Evolutionary conservation across 1,284 basidiomycete species (phyloP).

Genomic region (Ganoderma boninense): DNA sequence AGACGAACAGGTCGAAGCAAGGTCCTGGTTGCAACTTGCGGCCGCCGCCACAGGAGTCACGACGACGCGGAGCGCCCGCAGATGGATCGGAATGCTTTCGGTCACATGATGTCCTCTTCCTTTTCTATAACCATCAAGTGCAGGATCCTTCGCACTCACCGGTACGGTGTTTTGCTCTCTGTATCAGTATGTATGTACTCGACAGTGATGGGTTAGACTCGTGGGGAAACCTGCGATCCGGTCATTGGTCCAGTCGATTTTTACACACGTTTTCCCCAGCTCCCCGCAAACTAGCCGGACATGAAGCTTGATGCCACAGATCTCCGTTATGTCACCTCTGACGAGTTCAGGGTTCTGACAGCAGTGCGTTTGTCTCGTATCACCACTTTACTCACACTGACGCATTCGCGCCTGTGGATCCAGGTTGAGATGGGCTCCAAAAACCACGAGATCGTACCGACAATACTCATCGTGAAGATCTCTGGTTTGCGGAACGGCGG

Average conservation of each 20-base stretch:
- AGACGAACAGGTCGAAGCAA: background rate
- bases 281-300: constrained; percentile 17
- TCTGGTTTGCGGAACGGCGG: constrained; percentile 92
- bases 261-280: background rate
- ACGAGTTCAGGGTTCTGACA: constrained; percentile 95
- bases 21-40: no score
- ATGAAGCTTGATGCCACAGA: constrained; percentile 98
- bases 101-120: constrained; percentile 23
- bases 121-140: constrained; percentile 15
- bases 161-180: no score
- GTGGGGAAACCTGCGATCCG: no score
- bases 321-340: constrained; percentile 90
- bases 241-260: background rate
- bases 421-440: constrained; percentile 98
- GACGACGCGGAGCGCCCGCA: constrained; percentile 15
- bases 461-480: constrained; percentile 89
- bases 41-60: no score
- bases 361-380: constrained; percentile 65
- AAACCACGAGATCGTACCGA: constrained; percentile 97
- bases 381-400: background rate
- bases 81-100: constrained; percentile 3
- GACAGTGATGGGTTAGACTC: background rate
- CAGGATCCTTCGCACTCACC: background rate
- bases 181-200: no score
- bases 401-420: background rate